A percentile compares a stretch with the other conserved stretches of the same genome.
These are phyloP conservation scores for Vigna unguiculata DNA, from an alignment of 306 rosid genomes.

Conservation along the genomic window DNA sequence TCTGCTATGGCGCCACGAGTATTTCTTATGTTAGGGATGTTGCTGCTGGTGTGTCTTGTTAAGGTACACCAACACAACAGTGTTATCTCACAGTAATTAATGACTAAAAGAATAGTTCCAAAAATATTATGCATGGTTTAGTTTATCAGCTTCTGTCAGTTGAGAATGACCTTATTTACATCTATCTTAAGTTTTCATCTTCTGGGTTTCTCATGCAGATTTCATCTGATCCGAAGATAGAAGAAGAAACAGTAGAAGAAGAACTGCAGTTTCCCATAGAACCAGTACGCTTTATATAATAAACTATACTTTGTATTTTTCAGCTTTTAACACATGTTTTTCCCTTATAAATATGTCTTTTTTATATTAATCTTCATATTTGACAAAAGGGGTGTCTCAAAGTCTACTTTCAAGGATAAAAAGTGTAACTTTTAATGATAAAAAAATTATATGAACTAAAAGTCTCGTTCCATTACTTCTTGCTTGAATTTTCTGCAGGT, in stretches of 20 bases:
- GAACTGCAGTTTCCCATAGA: constrained; percentile 31
- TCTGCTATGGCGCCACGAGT: constrained; percentile 48
- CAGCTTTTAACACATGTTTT: not conserved
- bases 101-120: not conserved
- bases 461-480: not conserved
- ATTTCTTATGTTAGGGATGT: constrained; percentile 41
- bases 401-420: not conserved
- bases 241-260: constrained; percentile 42
- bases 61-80: constrained; percentile 31
- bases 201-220: constrained; percentile 40
- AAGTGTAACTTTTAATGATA: not conserved
- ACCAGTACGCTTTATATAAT: constrained; percentile 12
- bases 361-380: not conserved
- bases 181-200: not conserved
- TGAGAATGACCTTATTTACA: not conserved
- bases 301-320: not conserved
- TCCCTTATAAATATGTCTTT: not conserved
- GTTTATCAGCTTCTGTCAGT: not conserved
- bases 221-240: constrained; percentile 58
- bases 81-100: not conserved
- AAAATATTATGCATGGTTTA: not conserved
- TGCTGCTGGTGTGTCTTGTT: constrained; percentile 46
- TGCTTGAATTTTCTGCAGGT: constrained; percentile 38
- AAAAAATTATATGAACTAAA: too few relatives aligned
- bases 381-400: not conserved